Percentiles rank a stretch among this genome's conserved stretches.
Conservation (phyloP, 192 early-diverging fungal species). For the Coemansia sp. region DNA sequence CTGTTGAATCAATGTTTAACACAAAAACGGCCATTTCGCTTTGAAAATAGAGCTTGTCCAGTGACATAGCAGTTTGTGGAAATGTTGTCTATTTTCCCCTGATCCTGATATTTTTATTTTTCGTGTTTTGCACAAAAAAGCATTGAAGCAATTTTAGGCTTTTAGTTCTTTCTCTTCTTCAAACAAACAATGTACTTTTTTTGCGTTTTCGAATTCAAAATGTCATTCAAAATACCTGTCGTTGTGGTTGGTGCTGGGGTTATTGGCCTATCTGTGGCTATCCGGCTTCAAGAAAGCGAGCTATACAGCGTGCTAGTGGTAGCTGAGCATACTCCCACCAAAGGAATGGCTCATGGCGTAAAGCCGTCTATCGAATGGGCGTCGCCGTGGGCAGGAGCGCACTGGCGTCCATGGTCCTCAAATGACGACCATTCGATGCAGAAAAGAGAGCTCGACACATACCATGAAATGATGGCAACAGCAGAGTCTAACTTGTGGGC, state of each 20-base stretch:
- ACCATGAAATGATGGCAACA: conserved; percentile 17
- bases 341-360: not conserved
- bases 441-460: conserved; percentile 33
- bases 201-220: too few species aligned
- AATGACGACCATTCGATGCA: conserved; percentile 48
- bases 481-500: conserved; percentile 19
- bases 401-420: conserved; percentile 62
- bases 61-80: too few species aligned
- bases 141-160: too few species aligned
- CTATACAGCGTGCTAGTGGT: conserved; percentile 49
- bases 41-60: too few species aligned
- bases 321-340: conserved; percentile 29
- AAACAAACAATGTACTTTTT: not conserved
- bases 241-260: conserved; percentile 64
- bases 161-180: not conserved
- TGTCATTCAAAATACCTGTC: conserved; percentile 8
- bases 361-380: conserved; percentile 46
- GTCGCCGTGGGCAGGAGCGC: conserved; percentile 61
- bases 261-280: conserved; percentile 58
- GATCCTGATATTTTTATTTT: too few species aligned
- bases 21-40: too few species aligned
- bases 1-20: too few species aligned
- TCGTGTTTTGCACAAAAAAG: too few species aligned
- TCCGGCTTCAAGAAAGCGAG: conserved; percentile 40
- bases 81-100: not conserved